Evolutionary conservation across 192 early-diverging fungal species (phyloP), one percentile per base, ranked within the genome.

Genomic region (Gryganskiella cystojenkinii): DNA sequence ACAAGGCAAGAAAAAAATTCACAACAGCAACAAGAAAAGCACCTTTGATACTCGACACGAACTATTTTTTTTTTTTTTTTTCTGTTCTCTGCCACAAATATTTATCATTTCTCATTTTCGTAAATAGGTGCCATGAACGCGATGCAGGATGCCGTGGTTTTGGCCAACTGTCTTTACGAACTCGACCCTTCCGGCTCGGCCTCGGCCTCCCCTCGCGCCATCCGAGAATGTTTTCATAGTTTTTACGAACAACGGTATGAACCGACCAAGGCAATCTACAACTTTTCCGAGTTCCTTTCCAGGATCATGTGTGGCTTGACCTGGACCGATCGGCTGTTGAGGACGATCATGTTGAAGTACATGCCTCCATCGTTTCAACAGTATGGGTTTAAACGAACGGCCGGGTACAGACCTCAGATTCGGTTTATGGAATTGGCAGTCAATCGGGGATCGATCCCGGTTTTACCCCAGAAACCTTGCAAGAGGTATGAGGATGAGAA

Each of bases 81-180:
- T 40, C 37, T 40, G 5, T 40, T 40, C 37, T 40, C 37, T n/a
- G n/a, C n/a, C n/a, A n/a, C n/a, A 40, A 40, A 5, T 9, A 40
- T 40, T 40, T 40, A 9, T 40, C 13, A 9, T 40, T 9, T 40
- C 13, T 5, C 13, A 9, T 9, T 40, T 40, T 13, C 13, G 5
- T 40, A 9, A 5, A 9, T 13, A 40, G 37, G 37, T 15, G 63
- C 64, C 11, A 44, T 66, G 4, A 75, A 56, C 22, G 64, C 64
- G 3, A 61, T 75, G 44, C 57, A 61, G 0, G 71, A 67, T 31
- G 71, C 64, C 2, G 64, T 49, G 0, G 43, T 74, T 20, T 44
- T 67, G 4, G 51, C 71, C 51, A 67, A 75, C 11, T 53, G 64
- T 17, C 22, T 75, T 22, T 66, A 45, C 19, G 46, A 61, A 8